These are phyloP conservation scores for Ophiostoma himal-ulmi DNA, from an alignment of 2,329 filamentous ascomycete genomes.

Conservation along the genomic window DNA sequence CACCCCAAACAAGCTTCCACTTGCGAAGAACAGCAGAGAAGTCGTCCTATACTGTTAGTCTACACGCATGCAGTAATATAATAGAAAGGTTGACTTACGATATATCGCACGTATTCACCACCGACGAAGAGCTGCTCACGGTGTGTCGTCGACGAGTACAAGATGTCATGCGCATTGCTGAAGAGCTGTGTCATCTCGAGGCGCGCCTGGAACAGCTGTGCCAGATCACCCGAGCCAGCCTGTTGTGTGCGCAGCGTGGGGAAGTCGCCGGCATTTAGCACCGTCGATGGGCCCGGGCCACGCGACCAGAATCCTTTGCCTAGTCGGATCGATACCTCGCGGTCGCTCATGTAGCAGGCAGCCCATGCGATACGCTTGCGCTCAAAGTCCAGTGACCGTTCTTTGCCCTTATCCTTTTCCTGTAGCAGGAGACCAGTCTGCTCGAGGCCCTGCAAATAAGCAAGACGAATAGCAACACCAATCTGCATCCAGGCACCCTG, in stretches of 20 bases:
- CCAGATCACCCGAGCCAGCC: slow-evolving; percentile 59
- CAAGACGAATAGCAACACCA: slow-evolving; percentile 61
- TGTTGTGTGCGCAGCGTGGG: slow-evolving; percentile 56
- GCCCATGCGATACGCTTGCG: slow-evolving; percentile 61
- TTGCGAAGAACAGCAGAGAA: slow-evolving; percentile 62
- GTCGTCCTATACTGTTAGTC: slow-evolving; percentile 46
- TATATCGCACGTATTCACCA: slow-evolving; percentile 68
- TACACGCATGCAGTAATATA: not conserved
- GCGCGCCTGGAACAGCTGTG: slow-evolving; percentile 63
- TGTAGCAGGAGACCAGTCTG: slow-evolving; percentile 56
- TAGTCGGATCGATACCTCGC: slow-evolving; percentile 63
- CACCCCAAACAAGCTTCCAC: slow-evolving; percentile 67
- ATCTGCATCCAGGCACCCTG: slow-evolving; percentile 74
- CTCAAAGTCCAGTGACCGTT: slow-evolving; percentile 51
- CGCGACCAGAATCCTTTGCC: slow-evolving; percentile 70
- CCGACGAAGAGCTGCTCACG: slow-evolving; percentile 64
- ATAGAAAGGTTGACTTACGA: slow-evolving; percentile 34
- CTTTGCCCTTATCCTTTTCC: slow-evolving; percentile 42
- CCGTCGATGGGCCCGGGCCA: slow-evolving; percentile 61
- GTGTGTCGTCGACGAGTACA: slow-evolving; percentile 65
- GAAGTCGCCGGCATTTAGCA: slow-evolving; percentile 60
- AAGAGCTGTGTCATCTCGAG: slow-evolving; percentile 67
- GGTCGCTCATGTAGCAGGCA: slow-evolving; percentile 60
- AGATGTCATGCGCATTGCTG: slow-evolving; percentile 66
- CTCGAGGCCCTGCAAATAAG: slow-evolving; percentile 65